Evolutionary conservation across 2,329 filamentous ascomycete species (phyloP).

Genomic region (Colletotrichum caudatum): DNA sequence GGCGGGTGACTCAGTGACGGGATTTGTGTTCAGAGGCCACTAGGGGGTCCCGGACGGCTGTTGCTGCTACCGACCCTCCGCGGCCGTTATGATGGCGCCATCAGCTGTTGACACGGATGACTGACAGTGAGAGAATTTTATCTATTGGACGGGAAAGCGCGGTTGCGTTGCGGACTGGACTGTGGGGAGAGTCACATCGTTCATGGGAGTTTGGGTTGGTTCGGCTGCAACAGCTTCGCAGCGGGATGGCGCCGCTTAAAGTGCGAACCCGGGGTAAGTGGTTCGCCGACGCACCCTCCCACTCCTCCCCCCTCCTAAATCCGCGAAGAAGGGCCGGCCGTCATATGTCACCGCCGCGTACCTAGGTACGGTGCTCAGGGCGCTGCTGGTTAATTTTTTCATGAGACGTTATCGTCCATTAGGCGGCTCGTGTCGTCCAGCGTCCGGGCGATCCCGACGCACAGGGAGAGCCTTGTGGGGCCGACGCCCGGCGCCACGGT

Average conservation of each 20-base stretch:
- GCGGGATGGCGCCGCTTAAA: neutral
- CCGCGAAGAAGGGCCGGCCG: neutral
- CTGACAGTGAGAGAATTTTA: neutral
- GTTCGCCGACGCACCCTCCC: neutral
- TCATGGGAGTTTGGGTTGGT: neutral
- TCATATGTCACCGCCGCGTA: neutral
- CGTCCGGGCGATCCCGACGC: neutral
- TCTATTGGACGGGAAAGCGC: neutral
- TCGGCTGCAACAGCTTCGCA: neutral
- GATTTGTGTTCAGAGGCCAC: neutral
- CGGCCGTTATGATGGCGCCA: neutral
- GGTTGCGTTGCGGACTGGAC: neutral
- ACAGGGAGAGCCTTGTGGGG: constrained; percentile 2
- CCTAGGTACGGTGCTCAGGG: neutral
- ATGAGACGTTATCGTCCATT: constrained; percentile 2
- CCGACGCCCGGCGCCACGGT: neutral
- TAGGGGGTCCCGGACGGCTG: neutral
- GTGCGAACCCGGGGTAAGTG: neutral
- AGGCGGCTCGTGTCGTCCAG: neutral
- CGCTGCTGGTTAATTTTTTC: constrained; percentile 7
- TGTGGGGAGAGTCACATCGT: neutral
- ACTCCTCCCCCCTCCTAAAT: neutral
- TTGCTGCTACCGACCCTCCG: neutral
- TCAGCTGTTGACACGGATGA: neutral
- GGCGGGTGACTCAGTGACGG: neutral